phyloP scores from a whole-genome alignment of 331 rosid species.

The Saraca asoca region DNA sequence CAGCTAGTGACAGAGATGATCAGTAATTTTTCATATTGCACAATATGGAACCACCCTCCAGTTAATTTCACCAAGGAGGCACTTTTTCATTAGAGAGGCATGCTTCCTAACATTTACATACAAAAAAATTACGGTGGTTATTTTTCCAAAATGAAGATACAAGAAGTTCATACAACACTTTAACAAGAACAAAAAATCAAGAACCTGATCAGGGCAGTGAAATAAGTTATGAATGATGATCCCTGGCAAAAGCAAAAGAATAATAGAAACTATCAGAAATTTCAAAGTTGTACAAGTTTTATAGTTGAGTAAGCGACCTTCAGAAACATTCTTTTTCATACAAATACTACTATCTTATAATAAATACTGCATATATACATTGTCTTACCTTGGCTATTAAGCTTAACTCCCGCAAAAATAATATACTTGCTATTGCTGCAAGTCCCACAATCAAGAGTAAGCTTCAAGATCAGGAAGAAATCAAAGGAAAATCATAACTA shows the following conservation, averaged over 20 bases:
- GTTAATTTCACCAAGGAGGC: neutral
- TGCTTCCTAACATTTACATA: neutral
- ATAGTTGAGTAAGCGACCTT: slow-evolving; percentile 4
- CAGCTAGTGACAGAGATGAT: slow-evolving; percentile 11
- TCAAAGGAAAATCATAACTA: neutral
- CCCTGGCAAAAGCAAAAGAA: slow-evolving; percentile 57
- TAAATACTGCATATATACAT: slow-evolving; percentile 1
- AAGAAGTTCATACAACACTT: slow-evolving; percentile 17
- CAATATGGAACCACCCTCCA: neutral
- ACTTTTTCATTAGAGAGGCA: neutral
- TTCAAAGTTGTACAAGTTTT: slow-evolving; percentile 19
- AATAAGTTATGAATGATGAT: slow-evolving; percentile 41
- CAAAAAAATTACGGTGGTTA: slow-evolving; percentile 16
- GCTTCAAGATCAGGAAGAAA: slow-evolving; percentile 17
- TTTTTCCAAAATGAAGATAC: slow-evolving; percentile 26
- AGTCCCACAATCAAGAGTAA: slow-evolving; percentile 34
- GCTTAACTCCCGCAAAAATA: slow-evolving; percentile 64
- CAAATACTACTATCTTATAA: neutral
- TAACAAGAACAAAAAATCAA: slow-evolving; percentile 25
- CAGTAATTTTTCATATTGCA: neutral
- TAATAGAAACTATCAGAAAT: slow-evolving; percentile 37
- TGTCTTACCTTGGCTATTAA: slow-evolving; percentile 60
- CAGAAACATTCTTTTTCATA: neutral
- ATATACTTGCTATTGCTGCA: slow-evolving; percentile 75
- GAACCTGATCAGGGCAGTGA: slow-evolving; percentile 80